These are phyloP conservation scores for Ceratocystis albifundus DNA, from an alignment of 2,329 filamentous ascomycete genomes.

Conservation along the genomic window DNA sequence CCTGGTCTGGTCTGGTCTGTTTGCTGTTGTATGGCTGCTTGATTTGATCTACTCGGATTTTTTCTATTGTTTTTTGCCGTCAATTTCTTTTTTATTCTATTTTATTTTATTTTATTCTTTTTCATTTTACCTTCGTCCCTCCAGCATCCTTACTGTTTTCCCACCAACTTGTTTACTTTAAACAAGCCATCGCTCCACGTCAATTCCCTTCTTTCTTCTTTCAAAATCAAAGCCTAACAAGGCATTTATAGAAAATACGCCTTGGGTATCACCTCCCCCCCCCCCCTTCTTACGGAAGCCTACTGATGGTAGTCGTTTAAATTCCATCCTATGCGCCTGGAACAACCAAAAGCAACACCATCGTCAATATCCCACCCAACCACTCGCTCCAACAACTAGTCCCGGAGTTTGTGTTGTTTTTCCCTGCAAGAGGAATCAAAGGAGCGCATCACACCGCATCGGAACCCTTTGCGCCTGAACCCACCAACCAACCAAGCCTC, in stretches of 20 bases:
- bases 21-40: background rate
- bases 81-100: background rate
- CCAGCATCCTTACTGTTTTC: background rate
- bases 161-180: background rate
- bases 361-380: background rate
- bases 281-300: background rate
- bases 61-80: background rate
- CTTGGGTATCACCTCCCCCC: background rate
- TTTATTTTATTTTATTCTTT: too few species aligned
- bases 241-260: background rate
- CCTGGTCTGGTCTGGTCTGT: background rate
- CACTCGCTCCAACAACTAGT: background rate
- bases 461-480: slow-evolving; percentile 1
- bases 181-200: background rate
- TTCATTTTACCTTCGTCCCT: background rate
- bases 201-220: background rate
- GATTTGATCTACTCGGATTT: slow-evolving; percentile 3
- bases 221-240: background rate
- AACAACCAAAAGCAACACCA: background rate
- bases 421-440: slow-evolving; percentile 10
- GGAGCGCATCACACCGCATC: slow-evolving; percentile 10
- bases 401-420: background rate
- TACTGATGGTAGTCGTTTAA: background rate
- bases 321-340: too few species aligned
- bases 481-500: background rate